Evolutionary conservation across 1,284 basidiomycete genomes (phyloP).

Genomic region (Rhodotorula sp.): DNA sequence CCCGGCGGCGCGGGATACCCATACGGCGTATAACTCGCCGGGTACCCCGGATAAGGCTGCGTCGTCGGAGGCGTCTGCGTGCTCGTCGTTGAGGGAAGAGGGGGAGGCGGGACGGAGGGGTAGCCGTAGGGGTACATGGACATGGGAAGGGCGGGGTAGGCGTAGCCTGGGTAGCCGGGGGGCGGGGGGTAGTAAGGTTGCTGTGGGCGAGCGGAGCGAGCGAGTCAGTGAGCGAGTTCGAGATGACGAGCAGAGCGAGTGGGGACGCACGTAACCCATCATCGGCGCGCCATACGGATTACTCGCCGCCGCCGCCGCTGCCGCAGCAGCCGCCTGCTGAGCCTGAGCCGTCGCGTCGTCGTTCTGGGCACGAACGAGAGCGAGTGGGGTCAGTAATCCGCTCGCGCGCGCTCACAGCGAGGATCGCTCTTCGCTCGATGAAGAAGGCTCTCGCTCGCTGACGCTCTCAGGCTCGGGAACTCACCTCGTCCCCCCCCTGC

Average conservation of each 20-base stretch:
- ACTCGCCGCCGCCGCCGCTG: background rate
- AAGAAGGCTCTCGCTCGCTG: background rate
- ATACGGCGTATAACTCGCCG: slow-evolving; percentile 25
- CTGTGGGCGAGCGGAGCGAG: background rate
- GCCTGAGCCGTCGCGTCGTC: slow-evolving; percentile 3
- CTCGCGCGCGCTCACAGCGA: background rate
- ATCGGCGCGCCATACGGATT: slow-evolving; percentile 30
- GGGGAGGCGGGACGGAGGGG: slow-evolving; percentile 30
- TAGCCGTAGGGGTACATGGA: slow-evolving; percentile 38
- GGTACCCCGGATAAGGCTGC: slow-evolving; percentile 28
- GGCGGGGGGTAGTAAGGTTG: slow-evolving; percentile 38
- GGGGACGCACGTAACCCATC: slow-evolving; percentile 38
- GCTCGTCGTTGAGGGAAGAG: slow-evolving; percentile 21
- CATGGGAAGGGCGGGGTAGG: slow-evolving; percentile 28
- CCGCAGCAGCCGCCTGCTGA: background rate
- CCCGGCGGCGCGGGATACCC: slow-evolving; percentile 16
- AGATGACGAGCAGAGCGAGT: background rate
- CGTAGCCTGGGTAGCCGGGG: slow-evolving; percentile 40
- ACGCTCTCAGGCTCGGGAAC: background rate
- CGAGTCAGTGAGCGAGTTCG: background rate
- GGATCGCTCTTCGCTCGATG: background rate
- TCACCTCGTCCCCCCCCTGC: slow-evolving; percentile 17
- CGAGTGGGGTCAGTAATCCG: background rate
- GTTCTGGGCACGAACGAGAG: background rate
- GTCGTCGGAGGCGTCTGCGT: slow-evolving; percentile 10